These are phyloP conservation scores for Nakazawaea holstii DNA, from an alignment of 805 yeast species.

Conservation along the genomic window DNA sequence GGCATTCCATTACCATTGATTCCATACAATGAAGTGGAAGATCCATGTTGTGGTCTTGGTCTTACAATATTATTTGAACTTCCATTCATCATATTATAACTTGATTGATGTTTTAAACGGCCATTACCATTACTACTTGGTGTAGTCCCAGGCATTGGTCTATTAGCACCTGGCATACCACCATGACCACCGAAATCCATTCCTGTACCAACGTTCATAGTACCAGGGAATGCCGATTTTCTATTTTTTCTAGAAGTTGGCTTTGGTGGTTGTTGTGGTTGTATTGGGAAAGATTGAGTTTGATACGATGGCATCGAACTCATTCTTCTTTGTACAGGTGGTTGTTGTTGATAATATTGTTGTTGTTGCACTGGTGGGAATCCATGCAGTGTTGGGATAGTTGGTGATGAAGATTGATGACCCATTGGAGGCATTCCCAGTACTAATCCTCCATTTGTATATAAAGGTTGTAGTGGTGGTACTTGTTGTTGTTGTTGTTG, in stretches of 20 bases:
- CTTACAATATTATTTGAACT: conserved; percentile 13
- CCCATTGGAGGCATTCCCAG: neutral
- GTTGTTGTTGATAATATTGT: conserved; percentile 11
- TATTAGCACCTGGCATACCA: conserved; percentile 22
- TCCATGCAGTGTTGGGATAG: conserved; percentile 26
- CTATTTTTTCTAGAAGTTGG: conserved; percentile 40
- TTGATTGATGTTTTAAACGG: conserved; percentile 9
- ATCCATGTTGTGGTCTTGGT: conserved; percentile 11
- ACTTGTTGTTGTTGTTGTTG: conserved; percentile 19
- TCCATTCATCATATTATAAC: conserved; percentile 16
- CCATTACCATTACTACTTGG: neutral
- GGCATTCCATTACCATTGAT: neutral
- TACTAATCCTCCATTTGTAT: neutral
- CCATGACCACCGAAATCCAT: conserved; percentile 19
- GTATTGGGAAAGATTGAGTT: conserved; percentile 16
- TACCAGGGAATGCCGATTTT: conserved; percentile 30
- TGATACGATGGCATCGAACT: conserved; percentile 20
- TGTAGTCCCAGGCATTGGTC: conserved; percentile 1
- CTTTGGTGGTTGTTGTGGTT: conserved; percentile 23
- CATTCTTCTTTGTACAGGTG: conserved; percentile 18
- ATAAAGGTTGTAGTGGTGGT: conserved; percentile 25
- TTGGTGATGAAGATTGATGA: neutral
- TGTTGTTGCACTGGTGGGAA: conserved; percentile 19
- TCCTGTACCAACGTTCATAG: conserved; percentile 11
- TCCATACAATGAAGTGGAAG: conserved; percentile 3